Evolutionary conservation across 441 rosid genomes (phyloP).

Genomic region (Bruguiera hainesii): DNA sequence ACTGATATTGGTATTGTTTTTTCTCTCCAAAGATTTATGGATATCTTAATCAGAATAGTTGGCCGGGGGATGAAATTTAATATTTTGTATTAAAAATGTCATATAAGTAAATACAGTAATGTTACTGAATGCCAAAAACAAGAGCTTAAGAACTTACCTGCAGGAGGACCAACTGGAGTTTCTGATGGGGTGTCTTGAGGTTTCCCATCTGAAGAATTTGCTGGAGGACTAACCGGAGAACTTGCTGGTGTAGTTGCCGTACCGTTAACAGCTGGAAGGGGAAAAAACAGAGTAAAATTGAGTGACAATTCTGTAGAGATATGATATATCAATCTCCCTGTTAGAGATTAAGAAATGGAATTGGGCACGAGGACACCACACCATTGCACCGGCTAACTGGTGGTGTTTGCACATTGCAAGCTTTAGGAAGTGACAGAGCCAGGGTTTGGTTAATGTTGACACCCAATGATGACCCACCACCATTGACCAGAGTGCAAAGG

Average conservation of each 20-base stretch:
- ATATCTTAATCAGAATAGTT: neutral
- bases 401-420: slow-evolving; percentile 47
- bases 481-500: slow-evolving; percentile 49
- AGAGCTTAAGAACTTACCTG: slow-evolving; percentile 20
- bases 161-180: slow-evolving; percentile 19
- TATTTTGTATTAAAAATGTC: neutral
- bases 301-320: neutral
- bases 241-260: slow-evolving; percentile 19
- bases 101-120: neutral
- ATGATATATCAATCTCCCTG: neutral
- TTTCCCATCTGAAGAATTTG: slow-evolving; percentile 28
- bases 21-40: too few relatives aligned
- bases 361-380: slow-evolving; percentile 2
- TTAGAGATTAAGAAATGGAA: neutral
- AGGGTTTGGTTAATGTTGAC: slow-evolving; percentile 53
- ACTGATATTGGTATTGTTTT: neutral
- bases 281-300: neutral
- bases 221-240: slow-evolving; percentile 30
- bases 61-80: neutral
- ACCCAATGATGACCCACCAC: slow-evolving; percentile 46
- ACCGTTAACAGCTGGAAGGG: slow-evolving; percentile 8
- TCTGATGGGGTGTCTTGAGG: slow-evolving; percentile 11
- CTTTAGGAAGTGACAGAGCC: slow-evolving; percentile 44
- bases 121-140: neutral
- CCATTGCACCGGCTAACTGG: slow-evolving; percentile 46